Percentiles rank a stretch among this genome's conserved stretches.
These are phyloP conservation scores for Colletotrichum noveboracense DNA, from an alignment of 2,329 filamentous ascomycete species.

Conservation along the genomic window DNA sequence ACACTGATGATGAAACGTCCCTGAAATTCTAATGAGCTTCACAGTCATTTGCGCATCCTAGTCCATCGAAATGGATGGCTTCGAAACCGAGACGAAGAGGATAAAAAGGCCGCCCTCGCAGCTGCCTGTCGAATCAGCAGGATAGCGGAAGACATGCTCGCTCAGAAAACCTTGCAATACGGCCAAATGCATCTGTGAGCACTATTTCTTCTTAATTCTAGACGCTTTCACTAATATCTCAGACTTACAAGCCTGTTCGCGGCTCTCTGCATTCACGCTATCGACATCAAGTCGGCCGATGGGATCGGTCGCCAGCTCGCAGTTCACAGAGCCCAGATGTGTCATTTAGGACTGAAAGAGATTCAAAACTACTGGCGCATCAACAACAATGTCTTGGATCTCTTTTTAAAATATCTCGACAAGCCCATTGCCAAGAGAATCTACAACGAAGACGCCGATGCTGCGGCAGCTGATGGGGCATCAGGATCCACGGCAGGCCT, in stretches of 20 bases:
- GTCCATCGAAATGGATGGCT: slow-evolving; percentile 40
- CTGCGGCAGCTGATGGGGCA: neutral
- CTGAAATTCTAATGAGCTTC: neutral
- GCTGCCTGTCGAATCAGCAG: slow-evolving; percentile 40
- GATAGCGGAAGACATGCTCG: slow-evolving; percentile 43
- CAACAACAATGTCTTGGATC: slow-evolving; percentile 42
- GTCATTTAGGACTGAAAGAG: slow-evolving; percentile 40
- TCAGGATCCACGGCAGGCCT: neutral
- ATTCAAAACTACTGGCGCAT: slow-evolving; percentile 45
- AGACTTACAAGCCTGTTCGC: slow-evolving; percentile 42
- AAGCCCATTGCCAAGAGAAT: slow-evolving; percentile 40
- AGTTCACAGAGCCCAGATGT: slow-evolving; percentile 41
- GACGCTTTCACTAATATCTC: neutral
- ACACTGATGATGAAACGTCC: neutral
- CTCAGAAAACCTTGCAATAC: slow-evolving; percentile 36
- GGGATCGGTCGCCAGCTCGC: slow-evolving; percentile 38
- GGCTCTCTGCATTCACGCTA: slow-evolving; percentile 42
- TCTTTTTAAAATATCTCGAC: slow-evolving; percentile 42
- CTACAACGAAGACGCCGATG: slow-evolving; percentile 22
- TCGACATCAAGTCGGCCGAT: slow-evolving; percentile 36
- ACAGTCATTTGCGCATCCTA: slow-evolving; percentile 39
- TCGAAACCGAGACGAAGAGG: slow-evolving; percentile 29
- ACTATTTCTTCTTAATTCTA: neutral
- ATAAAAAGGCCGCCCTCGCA: slow-evolving; percentile 32
- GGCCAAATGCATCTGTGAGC: slow-evolving; percentile 43